Evolutionary conservation across 2,329 filamentous ascomycete genomes (phyloP).

Genomic region (Botryotinia convoluta): DNA sequence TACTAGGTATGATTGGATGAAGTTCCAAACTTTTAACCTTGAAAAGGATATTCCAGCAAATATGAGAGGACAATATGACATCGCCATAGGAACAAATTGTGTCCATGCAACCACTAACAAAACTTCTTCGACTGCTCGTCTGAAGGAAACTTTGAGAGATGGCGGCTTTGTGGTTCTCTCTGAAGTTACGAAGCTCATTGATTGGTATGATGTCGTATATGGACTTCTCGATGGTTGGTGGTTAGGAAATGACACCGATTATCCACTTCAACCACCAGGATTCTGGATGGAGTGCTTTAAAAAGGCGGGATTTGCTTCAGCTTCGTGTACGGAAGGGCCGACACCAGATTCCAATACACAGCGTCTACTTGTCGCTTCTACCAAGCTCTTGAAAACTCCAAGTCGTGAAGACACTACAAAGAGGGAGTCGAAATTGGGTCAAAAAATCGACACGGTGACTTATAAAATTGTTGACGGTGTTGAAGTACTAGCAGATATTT

Average conservation of each 20-base stretch:
- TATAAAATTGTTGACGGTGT: slow-evolving; percentile 7
- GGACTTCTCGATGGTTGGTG: slow-evolving; percentile 37
- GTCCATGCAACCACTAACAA: slow-evolving; percentile 32
- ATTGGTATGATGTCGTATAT: slow-evolving; percentile 34
- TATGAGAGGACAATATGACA: slow-evolving; percentile 23
- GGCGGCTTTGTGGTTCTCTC: slow-evolving; percentile 29
- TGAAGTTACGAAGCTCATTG: slow-evolving; percentile 30
- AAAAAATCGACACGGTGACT: background rate
- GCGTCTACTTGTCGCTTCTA: slow-evolving; percentile 15
- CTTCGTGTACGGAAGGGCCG: slow-evolving; percentile 25
- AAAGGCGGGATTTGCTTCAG: slow-evolving; percentile 21
- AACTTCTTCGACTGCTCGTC: slow-evolving; percentile 16
- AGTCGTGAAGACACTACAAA: background rate
- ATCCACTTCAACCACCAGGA: slow-evolving; percentile 25
- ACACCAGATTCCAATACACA: slow-evolving; percentile 22
- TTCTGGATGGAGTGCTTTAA: slow-evolving; percentile 25
- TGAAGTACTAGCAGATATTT: slow-evolving; percentile 10
- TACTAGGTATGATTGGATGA: slow-evolving; percentile 30
- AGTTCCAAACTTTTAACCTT: slow-evolving; percentile 27
- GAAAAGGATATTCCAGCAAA: slow-evolving; percentile 25
- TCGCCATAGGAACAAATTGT: slow-evolving; percentile 31
- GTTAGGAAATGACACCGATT: slow-evolving; percentile 19
- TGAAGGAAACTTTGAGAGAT: slow-evolving; percentile 22
- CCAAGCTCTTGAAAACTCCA: background rate
- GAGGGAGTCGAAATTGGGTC: background rate